phyloP scores from a whole-genome alignment of 495 filamentous ascomycete species.

The Cryomyces antarcticus region DNA sequence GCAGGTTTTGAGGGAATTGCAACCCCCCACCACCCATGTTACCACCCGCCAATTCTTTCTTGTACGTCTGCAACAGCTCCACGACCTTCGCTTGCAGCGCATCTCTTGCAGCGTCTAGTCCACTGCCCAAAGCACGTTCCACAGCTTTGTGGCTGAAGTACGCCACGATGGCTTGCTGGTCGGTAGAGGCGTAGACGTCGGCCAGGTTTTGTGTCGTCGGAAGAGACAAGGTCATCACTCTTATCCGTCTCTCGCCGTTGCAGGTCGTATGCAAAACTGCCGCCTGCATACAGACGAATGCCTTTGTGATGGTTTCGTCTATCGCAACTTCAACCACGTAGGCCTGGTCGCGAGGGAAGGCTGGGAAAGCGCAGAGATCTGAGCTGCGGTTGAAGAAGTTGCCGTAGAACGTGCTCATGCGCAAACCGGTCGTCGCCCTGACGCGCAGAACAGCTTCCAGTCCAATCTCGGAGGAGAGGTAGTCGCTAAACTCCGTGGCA shows the following conservation, averaged over 20 bases:
- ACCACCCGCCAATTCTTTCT: constrained; percentile 88
- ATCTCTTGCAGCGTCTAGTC: constrained; percentile 78
- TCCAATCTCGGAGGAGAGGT: constrained; percentile 84
- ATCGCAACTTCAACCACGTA: constrained; percentile 99
- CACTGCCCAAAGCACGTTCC: constrained; percentile 65
- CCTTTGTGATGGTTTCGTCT: constrained; percentile 82
- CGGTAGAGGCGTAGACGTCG: constrained; percentile 84
- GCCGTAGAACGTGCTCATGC: constrained; percentile 96
- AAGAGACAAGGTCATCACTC: constrained; percentile 81
- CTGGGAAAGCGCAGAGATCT: constrained; percentile 92
- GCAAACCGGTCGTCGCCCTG: constrained; percentile 78
- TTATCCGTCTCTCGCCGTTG: constrained; percentile 86
- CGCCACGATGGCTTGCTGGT: constrained; percentile 77
- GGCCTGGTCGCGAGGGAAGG: constrained; percentile 88
- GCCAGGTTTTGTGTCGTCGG: constrained; percentile 81
- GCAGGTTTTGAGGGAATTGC: constrained; percentile 82
- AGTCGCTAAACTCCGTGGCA: constrained; percentile 88
- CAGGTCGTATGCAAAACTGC: constrained; percentile 95
- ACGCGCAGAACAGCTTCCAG: constrained; percentile 92
- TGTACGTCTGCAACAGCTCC: constrained; percentile 87
- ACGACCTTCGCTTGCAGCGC: constrained; percentile 72
- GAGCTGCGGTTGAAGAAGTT: constrained; percentile 98
- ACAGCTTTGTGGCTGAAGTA: constrained; percentile 98
- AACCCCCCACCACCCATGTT: constrained; percentile 83
- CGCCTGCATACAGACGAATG: constrained; percentile 87